Evolutionary conservation across 495 filamentous ascomycete genomes (phyloP).

Genomic region (Xylaria flabelliformis): DNA sequence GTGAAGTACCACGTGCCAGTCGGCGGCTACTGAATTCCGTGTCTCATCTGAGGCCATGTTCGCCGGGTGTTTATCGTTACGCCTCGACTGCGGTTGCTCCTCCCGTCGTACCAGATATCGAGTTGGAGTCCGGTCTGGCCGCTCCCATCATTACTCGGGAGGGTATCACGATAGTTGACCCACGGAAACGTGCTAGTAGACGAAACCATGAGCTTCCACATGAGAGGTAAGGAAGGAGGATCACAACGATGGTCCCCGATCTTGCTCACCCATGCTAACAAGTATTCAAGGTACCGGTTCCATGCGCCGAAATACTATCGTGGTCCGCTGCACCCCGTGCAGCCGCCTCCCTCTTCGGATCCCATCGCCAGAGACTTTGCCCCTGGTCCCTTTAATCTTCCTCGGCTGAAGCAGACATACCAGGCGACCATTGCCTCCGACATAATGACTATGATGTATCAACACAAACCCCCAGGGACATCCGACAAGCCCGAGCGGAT

Average conservation of each 20-base stretch:
- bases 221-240: slow-evolving; percentile 40
- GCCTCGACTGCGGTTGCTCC: slow-evolving; percentile 44
- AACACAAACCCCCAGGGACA: slow-evolving; percentile 77
- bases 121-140: slow-evolving; percentile 45
- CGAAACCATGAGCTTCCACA: slow-evolving; percentile 48
- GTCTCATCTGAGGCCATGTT: slow-evolving; percentile 33
- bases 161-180: slow-evolving; percentile 44
- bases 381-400: slow-evolving; percentile 91
- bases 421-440: slow-evolving; percentile 85
- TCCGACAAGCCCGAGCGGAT: slow-evolving; percentile 64
- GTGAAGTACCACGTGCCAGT: slow-evolving; percentile 36
- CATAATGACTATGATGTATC: slow-evolving; percentile 86
- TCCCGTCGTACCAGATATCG: slow-evolving; percentile 41
- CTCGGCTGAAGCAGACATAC: slow-evolving; percentile 89
- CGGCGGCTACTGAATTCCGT: slow-evolving; percentile 32
- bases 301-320: slow-evolving; percentile 91
- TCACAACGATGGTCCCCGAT: background rate
- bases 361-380: slow-evolving; percentile 86
- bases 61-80: slow-evolving; percentile 41
- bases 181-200: slow-evolving; percentile 52
- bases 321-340: slow-evolving; percentile 90
- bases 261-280: background rate
- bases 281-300: slow-evolving; percentile 78
- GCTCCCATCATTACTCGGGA: slow-evolving; percentile 42
- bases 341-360: slow-evolving; percentile 80